A percentile compares a stretch with the other conserved stretches of the same genome.
These are phyloP conservation scores for Botrytis cinerea DNA, from an alignment of 2,329 filamentous ascomycete genomes.

Conservation along the genomic window DNA sequence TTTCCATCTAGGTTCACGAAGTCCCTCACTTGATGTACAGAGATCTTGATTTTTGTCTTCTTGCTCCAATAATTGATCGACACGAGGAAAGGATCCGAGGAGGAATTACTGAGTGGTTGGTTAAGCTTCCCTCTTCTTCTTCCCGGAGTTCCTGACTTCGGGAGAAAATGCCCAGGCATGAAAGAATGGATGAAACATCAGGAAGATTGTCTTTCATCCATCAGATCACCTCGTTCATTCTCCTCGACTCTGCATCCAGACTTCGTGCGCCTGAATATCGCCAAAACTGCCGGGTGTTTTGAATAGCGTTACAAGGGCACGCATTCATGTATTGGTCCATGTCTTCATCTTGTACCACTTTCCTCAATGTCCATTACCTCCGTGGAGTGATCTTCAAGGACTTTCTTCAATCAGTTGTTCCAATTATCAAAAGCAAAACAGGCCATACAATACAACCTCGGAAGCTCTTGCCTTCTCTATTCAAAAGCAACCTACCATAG, in stretches of 20 bases:
- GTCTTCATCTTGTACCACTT: constrained; percentile 4
- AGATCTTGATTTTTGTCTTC: not conserved
- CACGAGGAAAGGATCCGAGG: not conserved
- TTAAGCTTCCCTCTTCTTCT: not conserved
- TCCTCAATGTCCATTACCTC: not conserved
- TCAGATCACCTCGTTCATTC: not conserved
- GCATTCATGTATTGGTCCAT: not conserved
- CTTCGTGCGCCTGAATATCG: too few relatives aligned
- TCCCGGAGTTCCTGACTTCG: not conserved
- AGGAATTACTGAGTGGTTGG: not conserved
- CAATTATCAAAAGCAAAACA: not conserved
- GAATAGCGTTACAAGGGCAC: constrained; percentile 1
- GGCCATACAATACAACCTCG: not conserved
- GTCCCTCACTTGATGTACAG: not conserved
- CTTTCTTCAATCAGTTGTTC: not conserved
- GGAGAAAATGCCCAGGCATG: not conserved
- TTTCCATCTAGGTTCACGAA: not conserved
- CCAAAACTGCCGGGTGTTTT: not conserved
- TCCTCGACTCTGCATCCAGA: not conserved
- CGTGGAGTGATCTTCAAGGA: not conserved
- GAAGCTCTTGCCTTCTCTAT: not conserved
- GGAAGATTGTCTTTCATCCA: constrained; percentile 9
- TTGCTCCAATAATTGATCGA: constrained; percentile 1
- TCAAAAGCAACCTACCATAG: not conserved
- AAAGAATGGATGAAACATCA: constrained; percentile 2